These are phyloP conservation scores for Plantago ovata DNA, from an alignment of 257 asterid species.

Conservation along the genomic window DNA sequence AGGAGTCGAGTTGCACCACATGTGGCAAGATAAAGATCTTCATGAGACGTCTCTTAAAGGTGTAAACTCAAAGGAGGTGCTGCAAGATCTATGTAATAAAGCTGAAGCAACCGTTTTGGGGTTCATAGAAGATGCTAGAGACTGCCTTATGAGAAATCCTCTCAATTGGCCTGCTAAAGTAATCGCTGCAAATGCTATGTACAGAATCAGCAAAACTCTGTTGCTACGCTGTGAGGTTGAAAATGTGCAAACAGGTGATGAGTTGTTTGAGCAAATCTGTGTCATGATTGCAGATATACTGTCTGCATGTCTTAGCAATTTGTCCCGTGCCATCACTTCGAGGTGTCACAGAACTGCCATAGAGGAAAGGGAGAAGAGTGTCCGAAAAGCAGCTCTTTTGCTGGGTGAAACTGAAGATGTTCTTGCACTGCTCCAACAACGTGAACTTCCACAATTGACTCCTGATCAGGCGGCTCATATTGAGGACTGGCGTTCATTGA, in stretches of 20 bases:
- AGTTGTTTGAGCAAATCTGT: conserved; percentile 3
- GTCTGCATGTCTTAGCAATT: conserved; percentile 15
- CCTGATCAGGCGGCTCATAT: conserved; percentile 6
- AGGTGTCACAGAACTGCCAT: conserved; percentile 17
- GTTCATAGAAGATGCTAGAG: neutral
- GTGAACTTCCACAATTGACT: neutral
- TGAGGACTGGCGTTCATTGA: conserved; percentile 15
- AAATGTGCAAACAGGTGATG: conserved; percentile 5
- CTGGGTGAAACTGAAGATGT: conserved; percentile 25
- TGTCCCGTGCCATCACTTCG: conserved; percentile 4
- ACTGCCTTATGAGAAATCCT: conserved; percentile 8
- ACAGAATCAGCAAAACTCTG: conserved; percentile 13
- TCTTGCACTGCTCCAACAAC: conserved; percentile 10
- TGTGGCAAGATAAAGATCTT: conserved; percentile 25
- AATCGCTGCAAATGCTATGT: conserved; percentile 21
- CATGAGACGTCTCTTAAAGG: neutral
- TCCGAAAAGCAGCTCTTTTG: conserved; percentile 14
- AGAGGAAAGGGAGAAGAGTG: conserved; percentile 17
- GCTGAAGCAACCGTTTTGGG: conserved; percentile 6
- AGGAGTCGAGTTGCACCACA: neutral
- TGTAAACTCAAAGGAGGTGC: conserved; percentile 8
- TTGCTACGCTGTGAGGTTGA: conserved; percentile 1
- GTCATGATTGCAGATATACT: conserved; percentile 17
- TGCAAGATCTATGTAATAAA: conserved; percentile 6
- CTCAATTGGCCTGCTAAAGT: conserved; percentile 19